These are phyloP conservation scores for Hyphopichia pseudoburtonii DNA, from an alignment of 1,139 yeast species.

Conservation along the genomic window DNA sequence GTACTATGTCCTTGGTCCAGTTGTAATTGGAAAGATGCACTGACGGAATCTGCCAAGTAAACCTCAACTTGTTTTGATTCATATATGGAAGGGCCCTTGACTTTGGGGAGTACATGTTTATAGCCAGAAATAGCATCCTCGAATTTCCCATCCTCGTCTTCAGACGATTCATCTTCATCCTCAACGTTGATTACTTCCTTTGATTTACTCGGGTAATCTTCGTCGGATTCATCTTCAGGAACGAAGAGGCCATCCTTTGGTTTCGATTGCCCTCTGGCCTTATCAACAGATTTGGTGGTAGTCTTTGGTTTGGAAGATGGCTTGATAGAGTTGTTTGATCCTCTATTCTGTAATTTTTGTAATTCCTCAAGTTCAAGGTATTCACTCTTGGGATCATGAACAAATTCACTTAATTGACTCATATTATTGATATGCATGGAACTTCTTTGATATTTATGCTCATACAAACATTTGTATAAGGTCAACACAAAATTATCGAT, in stretches of 20 bases:
- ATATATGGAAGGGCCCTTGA: slow-evolving; percentile 7
- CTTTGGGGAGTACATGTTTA: background rate
- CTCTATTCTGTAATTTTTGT: background rate
- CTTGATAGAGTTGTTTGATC: too few relatives aligned
- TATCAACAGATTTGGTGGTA: too few relatives aligned
- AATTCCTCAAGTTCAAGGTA: slow-evolving; percentile 4
- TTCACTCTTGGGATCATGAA: slow-evolving; percentile 30
- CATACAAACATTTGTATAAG: slow-evolving; percentile 71
- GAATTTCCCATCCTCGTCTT: slow-evolving; percentile 12
- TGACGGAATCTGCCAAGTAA: slow-evolving; percentile 52
- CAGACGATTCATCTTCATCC: slow-evolving; percentile 1
- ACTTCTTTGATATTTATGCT: slow-evolving; percentile 64
- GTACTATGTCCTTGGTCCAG: slow-evolving; percentile 12
- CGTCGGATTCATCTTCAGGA: too few relatives aligned
- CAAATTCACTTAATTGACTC: slow-evolving; percentile 57
- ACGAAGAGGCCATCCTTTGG: too few relatives aligned
- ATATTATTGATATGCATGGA: slow-evolving; percentile 45
- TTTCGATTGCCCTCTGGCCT: too few relatives aligned
- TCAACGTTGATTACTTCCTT: background rate
- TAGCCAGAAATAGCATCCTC: slow-evolving; percentile 12
- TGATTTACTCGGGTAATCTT: too few relatives aligned
- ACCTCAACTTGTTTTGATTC: slow-evolving; percentile 19
- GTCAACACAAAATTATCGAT: slow-evolving; percentile 65
- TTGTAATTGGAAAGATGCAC: slow-evolving; percentile 38
- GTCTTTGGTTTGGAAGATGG: too few relatives aligned